Base-by-base conservation (phyloP, 768 basidiomycete species). In the Termitomyces sp. region DNA sequence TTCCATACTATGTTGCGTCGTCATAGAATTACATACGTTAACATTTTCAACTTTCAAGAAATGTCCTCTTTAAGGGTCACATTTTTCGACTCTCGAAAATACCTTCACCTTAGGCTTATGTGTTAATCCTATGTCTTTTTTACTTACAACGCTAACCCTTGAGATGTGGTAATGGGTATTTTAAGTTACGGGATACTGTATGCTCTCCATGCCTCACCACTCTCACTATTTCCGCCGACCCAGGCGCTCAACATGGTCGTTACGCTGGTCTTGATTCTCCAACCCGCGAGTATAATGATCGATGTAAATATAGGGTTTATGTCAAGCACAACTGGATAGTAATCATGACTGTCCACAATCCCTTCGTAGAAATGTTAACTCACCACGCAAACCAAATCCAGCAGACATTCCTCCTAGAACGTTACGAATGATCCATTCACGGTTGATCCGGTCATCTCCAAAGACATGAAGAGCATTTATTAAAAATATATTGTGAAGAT, bases 351-450 rank as follows among this genome's bases (percentile, higher is more conserved):
- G 20, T 31, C 29, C 27, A 14, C 12, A 37, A n/a, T 46, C 9
- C 5, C 9, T 13, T 24, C 5, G 7, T 24, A 9, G 54, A 16
- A 36, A 9, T 47, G 46, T 27, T 32, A 58, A 67, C 75, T 43
- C 64, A 92, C 91, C 88, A 65, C 91, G 82, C 53, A 94, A 69
- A 0, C 90, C 92, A 68, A 93, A 94, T 1, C 92, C 92, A 32
- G 91, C 87, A 12, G 90, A 87, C 83, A 94, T 86, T 0, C 92
- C 92, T 12, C 92, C 92, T 2, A 94, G 74, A 10, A 92, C 76
- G 62, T 94, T 93, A 26, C 92, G 79, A 4, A 93, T 84, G 6
- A 92, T 74, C 92, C 92, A 94, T 65, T 88, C 89, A 7, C 88
- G 81, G 67, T 93, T 89, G 1, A 93, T 71, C 31, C 80, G 82